Percentiles rank a stretch among this genome's conserved stretches.
Evolutionary conservation across 73 alveolate species (phyloP).

Genomic region (Diophrys appendiculata): DNA sequence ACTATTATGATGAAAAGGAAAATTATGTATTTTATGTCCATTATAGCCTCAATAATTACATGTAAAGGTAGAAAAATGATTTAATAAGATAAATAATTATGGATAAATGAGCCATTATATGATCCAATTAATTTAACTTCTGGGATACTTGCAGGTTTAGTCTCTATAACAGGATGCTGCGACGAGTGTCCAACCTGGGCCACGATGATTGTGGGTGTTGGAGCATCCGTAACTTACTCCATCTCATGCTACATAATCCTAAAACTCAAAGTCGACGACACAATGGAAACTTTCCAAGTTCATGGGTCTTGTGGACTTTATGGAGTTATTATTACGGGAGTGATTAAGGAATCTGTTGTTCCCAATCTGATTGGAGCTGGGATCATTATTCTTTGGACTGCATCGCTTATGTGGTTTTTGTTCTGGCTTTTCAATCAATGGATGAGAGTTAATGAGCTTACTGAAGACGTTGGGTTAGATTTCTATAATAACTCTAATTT

Average conservation of each 20-base stretch:
- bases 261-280: slow-evolving; percentile 39
- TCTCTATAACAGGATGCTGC: slow-evolving; percentile 61
- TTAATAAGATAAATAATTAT: neutral
- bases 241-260: slow-evolving; percentile 8
- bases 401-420: neutral
- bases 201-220: slow-evolving; percentile 44
- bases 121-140: slow-evolving; percentile 38
- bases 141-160: slow-evolving; percentile 68
- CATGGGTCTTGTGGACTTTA: slow-evolving; percentile 39
- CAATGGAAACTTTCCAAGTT: slow-evolving; percentile 32
- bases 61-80: too few species aligned
- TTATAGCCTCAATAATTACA: too few species aligned
- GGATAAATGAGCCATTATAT: neutral
- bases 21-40: too few species aligned
- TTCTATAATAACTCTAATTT: neutral
- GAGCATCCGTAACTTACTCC: slow-evolving; percentile 35
- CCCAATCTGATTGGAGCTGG: neutral
- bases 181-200: slow-evolving; percentile 41
- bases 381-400: neutral
- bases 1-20: neutral
- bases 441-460: neutral
- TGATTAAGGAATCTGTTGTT: neutral
- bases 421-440: neutral
- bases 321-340: slow-evolving; percentile 18
- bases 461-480: neutral